These are phyloP conservation scores for Camellia japonica DNA, from an alignment of 148 eudicot genomes.

Conservation along the genomic window DNA sequence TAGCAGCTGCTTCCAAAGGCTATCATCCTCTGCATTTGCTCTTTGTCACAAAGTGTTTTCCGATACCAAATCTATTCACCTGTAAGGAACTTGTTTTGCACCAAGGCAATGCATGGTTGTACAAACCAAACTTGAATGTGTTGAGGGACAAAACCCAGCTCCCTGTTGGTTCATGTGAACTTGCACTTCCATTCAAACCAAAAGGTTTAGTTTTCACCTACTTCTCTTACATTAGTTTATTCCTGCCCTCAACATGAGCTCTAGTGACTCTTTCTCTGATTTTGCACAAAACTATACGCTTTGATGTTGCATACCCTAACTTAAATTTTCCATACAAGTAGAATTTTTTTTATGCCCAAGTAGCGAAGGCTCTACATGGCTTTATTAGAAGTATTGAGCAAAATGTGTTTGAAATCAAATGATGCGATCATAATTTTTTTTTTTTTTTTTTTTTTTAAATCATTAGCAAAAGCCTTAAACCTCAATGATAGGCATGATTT, in stretches of 20 bases:
- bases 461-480: no score
- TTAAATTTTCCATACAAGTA: neutral
- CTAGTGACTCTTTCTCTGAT: neutral
- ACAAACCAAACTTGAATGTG: conserved; percentile 53
- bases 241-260: neutral
- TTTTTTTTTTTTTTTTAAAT: no score
- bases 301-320: neutral
- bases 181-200: conserved; percentile 67
- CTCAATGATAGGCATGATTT: no score
- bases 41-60: conserved; percentile 60
- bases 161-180: conserved; percentile 91
- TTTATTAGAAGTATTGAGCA: no score
- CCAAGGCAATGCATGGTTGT: conserved; percentile 66
- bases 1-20: conserved; percentile 62
- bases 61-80: conserved; percentile 62
- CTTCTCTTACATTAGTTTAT: neutral
- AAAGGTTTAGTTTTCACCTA: conserved; percentile 32
- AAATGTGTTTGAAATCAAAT: no score
- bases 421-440: no score
- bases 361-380: neutral
- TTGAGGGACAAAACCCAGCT: conserved; percentile 65
- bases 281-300: neutral
- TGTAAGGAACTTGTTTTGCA: conserved; percentile 68
- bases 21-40: conserved; percentile 56
- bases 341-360: neutral